Conservation (phyloP, 805 yeast genomes). For the Starmerella stigmatis region DNA sequence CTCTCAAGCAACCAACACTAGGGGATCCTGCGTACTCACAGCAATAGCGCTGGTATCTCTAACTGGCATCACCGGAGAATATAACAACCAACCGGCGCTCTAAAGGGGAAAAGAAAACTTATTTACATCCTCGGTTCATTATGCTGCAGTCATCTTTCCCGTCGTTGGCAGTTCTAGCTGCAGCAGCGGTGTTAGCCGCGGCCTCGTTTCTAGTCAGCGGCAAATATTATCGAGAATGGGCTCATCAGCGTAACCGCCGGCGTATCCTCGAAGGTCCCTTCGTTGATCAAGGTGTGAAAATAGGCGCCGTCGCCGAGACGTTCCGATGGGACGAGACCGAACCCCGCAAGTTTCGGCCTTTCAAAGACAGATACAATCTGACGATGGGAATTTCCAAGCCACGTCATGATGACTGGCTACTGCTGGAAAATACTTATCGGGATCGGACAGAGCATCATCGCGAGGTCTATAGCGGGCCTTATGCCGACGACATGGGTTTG, state of each 20-base stretch:
- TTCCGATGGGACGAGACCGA: constrained; percentile 6
- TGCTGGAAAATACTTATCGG: constrained; percentile 51
- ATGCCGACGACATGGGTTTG: constrained; percentile 17
- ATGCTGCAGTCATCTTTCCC: not conserved
- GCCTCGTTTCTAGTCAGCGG: not conserved
- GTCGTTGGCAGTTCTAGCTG: not conserved
- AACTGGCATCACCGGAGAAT: too few species aligned
- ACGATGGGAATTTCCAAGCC: constrained; percentile 51
- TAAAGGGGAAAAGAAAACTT: too few species aligned
- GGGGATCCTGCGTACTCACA: too few species aligned
- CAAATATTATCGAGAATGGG: not conserved
- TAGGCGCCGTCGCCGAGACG: not conserved
- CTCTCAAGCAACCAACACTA: too few species aligned
- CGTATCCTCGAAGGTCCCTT: not conserved
- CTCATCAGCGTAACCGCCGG: not conserved
- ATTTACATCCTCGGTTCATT: too few species aligned
- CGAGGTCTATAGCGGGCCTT: constrained; percentile 26
- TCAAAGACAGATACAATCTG: constrained; percentile 47
- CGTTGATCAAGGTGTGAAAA: not conserved
- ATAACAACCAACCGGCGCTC: too few species aligned
- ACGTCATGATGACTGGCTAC: constrained; percentile 45
- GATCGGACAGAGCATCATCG: constrained; percentile 36
- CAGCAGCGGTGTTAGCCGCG: not conserved
- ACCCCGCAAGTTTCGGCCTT: constrained; percentile 38
- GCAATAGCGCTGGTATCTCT: too few species aligned